Evolutionary conservation across 148 eudicot species (phyloP), one percentile per base, ranked within the genome.

Genomic region (Rheum nobile): DNA sequence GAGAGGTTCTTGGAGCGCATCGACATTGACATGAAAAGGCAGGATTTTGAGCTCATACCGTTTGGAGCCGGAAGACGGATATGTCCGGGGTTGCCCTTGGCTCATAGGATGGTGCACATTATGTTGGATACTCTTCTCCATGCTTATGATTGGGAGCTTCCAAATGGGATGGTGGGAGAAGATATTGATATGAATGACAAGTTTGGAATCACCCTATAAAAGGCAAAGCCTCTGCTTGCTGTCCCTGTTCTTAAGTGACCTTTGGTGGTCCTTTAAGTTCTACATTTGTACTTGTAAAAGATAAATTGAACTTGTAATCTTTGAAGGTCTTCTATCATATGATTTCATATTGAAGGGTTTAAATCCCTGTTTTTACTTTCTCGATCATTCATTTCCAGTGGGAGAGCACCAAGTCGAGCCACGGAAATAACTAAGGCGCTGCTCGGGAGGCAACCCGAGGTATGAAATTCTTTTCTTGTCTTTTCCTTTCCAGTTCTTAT

Each of bases 1-100:
- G 90, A 87, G 74, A 79, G 90, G 77, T 87, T 87, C 61, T 37
- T 83, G 75, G 83, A 81, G 0, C 8, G 26, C 14, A 74, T 63
- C 0, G 63, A 76, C 19, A 46, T 72, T 47, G 90, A 87, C 48
- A 81, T 79, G 29, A 87, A 75, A 71, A 88, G 90, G 0, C 86
- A 83, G 1, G 79, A 87, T 57, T 87, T 82, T 47, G 86, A 84
- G 81, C 85, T 79, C 70, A 75, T 87, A 34, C 90, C 90, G 6
- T 87, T 87, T 39, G 90, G 90, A 10, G 78, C 90, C 0, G 90
- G 90, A 6, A 74, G 90, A 5, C 48, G 90, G 47, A 86, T 86
- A 72, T 86, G 90, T 77, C 84, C 86, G 1, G 90, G 83, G 8
- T 35, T 86, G 22, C 86, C 90, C 0, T 74, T 86, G n/a, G 90